These are phyloP conservation scores for Diplodia mutila DNA, from an alignment of 2,329 filamentous ascomycete genomes.

Conservation along the genomic window DNA sequence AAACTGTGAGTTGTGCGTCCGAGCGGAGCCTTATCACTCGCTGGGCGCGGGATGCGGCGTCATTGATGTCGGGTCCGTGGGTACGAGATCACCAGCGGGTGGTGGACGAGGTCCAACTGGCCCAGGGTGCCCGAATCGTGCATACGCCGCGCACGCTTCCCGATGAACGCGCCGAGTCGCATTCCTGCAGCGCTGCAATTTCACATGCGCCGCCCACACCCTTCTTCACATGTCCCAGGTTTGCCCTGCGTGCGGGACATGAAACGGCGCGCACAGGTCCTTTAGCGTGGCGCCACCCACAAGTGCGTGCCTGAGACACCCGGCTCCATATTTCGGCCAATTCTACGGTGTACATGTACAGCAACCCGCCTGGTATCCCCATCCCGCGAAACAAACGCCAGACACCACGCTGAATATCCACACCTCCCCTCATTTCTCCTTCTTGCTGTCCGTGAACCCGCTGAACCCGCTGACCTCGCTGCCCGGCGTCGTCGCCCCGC, in stretches of 20 bases:
- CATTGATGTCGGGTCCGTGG: slow-evolving; percentile 20
- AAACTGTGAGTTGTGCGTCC: slow-evolving; percentile 8
- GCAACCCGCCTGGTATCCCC: slow-evolving; percentile 3
- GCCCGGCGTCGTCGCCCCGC: slow-evolving; percentile 33
- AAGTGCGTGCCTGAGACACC: slow-evolving; percentile 10
- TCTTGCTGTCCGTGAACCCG: slow-evolving; percentile 20
- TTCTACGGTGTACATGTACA: slow-evolving; percentile 3
- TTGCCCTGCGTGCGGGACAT: neutral
- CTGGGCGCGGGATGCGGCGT: slow-evolving; percentile 11
- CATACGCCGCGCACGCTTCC: slow-evolving; percentile 10
- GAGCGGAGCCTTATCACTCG: slow-evolving; percentile 6
- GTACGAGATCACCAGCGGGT: neutral
- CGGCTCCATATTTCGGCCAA: slow-evolving; percentile 7
- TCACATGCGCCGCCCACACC: neutral
- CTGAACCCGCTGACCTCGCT: slow-evolving; percentile 29
- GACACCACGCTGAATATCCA: slow-evolving; percentile 22
- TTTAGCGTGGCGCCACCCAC: neutral
- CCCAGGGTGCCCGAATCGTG: neutral
- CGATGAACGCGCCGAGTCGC: neutral
- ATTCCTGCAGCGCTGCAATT: neutral
- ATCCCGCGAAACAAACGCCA: slow-evolving; percentile 20
- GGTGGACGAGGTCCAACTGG: neutral
- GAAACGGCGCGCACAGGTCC: neutral
- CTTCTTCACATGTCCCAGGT: slow-evolving; percentile 5
- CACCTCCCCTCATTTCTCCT: slow-evolving; percentile 9